These are phyloP conservation scores for Cicer pinnatifidum DNA, from an alignment of 306 rosid species.

Conservation along the genomic window DNA sequence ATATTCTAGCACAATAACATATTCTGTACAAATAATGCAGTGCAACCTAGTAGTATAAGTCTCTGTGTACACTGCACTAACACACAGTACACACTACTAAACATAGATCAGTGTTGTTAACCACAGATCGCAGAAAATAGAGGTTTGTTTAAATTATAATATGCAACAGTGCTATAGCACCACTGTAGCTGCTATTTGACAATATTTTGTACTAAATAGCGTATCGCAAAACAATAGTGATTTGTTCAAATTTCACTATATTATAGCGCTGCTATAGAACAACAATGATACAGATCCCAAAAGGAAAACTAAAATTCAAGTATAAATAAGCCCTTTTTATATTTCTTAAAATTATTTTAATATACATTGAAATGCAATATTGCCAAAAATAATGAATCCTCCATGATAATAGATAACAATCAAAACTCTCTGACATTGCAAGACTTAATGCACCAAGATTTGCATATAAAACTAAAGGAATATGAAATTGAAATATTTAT, in stretches of 20 bases:
- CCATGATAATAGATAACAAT: conserved; percentile 1
- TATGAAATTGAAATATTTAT: background rate
- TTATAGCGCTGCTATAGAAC: too few relatives aligned
- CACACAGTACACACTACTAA: conserved; percentile 20
- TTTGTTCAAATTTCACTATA: too few relatives aligned
- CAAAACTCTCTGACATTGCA: conserved; percentile 11
- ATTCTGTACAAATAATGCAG: background rate
- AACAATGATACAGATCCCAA: background rate
- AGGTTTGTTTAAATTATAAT: too few relatives aligned
- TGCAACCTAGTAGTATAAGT: conserved; percentile 11
- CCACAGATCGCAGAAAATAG: too few relatives aligned
- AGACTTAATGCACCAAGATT: conserved; percentile 19
- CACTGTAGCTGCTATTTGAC: too few relatives aligned
- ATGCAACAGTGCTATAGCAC: too few relatives aligned
- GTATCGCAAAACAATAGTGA: too few relatives aligned
- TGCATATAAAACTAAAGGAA: conserved; percentile 22
- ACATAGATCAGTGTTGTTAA: too few relatives aligned
- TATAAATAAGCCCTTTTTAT: background rate
- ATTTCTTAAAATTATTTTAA: background rate
- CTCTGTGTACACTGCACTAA: background rate
- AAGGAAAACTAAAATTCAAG: conserved; percentile 10
- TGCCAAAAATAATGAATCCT: conserved; percentile 14
- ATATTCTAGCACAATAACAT: background rate
- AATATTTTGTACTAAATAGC: too few relatives aligned
- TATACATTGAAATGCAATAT: conserved; percentile 16